Base-by-base conservation (phyloP, 2,329 filamentous ascomycete species). In the Chalaropsis ovoidea region DNA sequence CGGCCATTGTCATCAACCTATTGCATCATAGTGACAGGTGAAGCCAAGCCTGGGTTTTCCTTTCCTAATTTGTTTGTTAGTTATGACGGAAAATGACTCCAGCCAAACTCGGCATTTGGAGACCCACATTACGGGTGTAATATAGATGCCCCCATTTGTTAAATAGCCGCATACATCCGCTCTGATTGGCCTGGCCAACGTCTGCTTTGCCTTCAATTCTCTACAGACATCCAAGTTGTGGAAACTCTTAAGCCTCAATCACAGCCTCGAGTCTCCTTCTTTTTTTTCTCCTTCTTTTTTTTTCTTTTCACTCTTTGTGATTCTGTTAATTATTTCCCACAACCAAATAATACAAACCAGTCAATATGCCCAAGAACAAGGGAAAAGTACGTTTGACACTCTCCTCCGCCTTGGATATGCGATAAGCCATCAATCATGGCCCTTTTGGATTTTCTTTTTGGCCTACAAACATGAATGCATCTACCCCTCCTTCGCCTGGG, bases 291-390 rank as follows among this genome's bases (percentile, higher is more conserved):
- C 10, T 49, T 39, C 39, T 19, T 42, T 42, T 17, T 42, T 24
- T 24, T 43, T 39, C 41, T 31, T 45, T 47, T 27, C 54, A 39
- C 45, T 39, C 45, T 52, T 63, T 56, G 35, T 43, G 27, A 58
- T 64, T 58, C 19, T 31, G 13, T 45, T 35, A 5, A 43, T 35
- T 58, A 35, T 13, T 27, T 47, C 45, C 45, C 43, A 27, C 41
- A 60, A 19, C 24, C 24, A 31, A 27, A 24, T 45, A 61, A 49
- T 42, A 49, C 19, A 62, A 47, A 22, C 65, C 47, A 45, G 69
- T 67, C 74, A 86, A 78, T 69, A 96, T 96, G 92, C 92, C 92
- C 75, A 96, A 96, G 90, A 96, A 96, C 78, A 96, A 96, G 87
- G 92, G 92, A 92, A 96, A 96, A 81, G 91, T 95, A 82, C 75